Conservation (phyloP, 768 basidiomycete genomes). For the Gloeophyllum trabeum region DNA sequence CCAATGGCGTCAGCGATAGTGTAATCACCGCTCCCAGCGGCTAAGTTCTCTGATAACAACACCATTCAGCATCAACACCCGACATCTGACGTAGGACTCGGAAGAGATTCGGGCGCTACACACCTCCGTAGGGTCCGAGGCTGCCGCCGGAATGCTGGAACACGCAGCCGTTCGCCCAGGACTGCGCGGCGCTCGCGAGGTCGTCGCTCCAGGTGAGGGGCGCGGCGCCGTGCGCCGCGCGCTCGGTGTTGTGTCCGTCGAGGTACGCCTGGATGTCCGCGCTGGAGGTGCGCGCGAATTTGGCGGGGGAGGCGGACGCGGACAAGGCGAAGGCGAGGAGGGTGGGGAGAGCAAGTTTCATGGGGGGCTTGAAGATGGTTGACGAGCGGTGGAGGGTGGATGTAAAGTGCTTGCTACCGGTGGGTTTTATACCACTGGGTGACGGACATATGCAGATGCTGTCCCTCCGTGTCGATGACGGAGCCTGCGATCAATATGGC, state of each 20-base stretch:
- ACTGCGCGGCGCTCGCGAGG: constrained; percentile 50
- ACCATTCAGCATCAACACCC: no score
- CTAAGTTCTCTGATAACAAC: constrained; percentile 72
- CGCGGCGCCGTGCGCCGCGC: constrained; percentile 52
- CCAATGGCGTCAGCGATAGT: constrained; percentile 37
- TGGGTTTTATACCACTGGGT: no score
- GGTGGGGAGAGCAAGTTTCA: no score
- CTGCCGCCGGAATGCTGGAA: constrained; percentile 61
- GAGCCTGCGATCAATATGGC: no score
- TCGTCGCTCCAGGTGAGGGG: constrained; percentile 53
- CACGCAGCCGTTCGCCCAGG: constrained; percentile 57
- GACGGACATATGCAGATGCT: no score
- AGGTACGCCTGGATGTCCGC: constrained; percentile 45
- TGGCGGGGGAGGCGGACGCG: no score
- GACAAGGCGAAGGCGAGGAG: no score
- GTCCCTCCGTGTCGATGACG: no score
- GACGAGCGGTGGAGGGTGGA: no score
- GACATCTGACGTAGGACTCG: neutral
- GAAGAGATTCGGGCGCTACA: constrained; percentile 1
- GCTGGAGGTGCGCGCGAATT: no score
- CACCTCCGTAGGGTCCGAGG: constrained; percentile 56
- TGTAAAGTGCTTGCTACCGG: no score
- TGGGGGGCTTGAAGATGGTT: no score
- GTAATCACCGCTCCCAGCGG: constrained; percentile 57
- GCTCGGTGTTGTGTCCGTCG: constrained; percentile 47